A percentile compares a stretch with the other conserved stretches of the same genome.
phyloP scores from a whole-genome alignment of 176 grass and related monocot species.

The Zizania latifolia region DNA sequence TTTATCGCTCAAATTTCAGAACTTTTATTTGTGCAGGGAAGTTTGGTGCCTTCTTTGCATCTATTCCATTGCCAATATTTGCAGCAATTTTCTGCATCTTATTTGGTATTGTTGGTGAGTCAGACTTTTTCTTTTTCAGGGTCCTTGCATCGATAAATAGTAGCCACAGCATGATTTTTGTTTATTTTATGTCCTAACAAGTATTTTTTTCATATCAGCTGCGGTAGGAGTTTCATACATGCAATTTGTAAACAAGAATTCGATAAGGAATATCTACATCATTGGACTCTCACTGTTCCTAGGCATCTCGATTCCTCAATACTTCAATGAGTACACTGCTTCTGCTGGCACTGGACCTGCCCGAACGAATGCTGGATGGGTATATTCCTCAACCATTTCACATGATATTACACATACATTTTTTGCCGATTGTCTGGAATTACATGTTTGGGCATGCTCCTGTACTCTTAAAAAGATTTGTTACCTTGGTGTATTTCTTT shows the following conservation, averaged over 20 bases:
- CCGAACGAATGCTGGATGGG: conserved; percentile 92
- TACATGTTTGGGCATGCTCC: neutral
- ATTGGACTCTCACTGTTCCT: conserved; percentile 79
- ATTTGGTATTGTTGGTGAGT: conserved; percentile 91
- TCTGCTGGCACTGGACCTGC: conserved; percentile 63
- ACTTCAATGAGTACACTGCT: conserved; percentile 73
- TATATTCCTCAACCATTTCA: conserved; percentile 27
- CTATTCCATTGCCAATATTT: conserved; percentile 91
- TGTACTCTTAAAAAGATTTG: neutral
- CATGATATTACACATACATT: neutral
- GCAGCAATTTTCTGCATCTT: conserved; percentile 88
- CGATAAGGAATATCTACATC: conserved; percentile 94
- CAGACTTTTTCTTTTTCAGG: neutral
- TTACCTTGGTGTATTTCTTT: neutral
- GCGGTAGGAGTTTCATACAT: conserved; percentile 86
- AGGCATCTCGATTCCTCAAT: conserved; percentile 86
- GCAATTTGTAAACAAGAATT: conserved; percentile 92
- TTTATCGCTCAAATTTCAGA: conserved; percentile 25
- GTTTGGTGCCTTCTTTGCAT: conserved; percentile 96
- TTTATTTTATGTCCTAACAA: conserved; percentile 16
- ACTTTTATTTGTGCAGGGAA: conserved; percentile 55
- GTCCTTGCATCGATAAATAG: neutral
- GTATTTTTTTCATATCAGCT: conserved; percentile 37
- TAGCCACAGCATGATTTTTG: neutral
- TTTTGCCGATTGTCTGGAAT: neutral